Conservation (phyloP, 164 flowering plant species). For the Magnolia officinalis region DNA sequence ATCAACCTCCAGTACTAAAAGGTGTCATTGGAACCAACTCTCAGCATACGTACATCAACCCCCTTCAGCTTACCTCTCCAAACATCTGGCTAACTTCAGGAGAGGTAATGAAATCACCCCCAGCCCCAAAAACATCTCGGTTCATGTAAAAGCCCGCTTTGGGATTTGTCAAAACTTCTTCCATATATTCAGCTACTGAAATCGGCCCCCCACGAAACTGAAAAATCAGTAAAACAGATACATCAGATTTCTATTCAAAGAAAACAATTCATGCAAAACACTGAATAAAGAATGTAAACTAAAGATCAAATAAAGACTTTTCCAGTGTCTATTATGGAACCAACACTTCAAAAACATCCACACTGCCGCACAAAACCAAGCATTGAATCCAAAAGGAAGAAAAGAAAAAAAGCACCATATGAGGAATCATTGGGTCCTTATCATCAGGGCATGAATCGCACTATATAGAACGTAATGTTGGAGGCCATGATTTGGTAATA, state of each 20-base stretch:
- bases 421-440: background rate
- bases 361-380: background rate
- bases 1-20: background rate
- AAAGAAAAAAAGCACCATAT: no score
- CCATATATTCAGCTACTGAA: conserved; percentile 93
- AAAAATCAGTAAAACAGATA: conserved; percentile 5
- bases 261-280: background rate
- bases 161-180: conserved; percentile 92
- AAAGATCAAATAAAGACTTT: background rate
- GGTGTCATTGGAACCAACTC: background rate
- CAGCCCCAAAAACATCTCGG: conserved; percentile 89
- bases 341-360: background rate
- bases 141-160: conserved; percentile 88
- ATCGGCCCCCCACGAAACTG: conserved; percentile 98
- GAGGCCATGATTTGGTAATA: no score
- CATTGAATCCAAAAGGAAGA: background rate
- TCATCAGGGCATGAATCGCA: background rate
- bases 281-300: background rate
- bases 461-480: no score
- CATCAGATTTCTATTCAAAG: background rate
- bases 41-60: background rate
- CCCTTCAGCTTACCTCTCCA: conserved; percentile 66
- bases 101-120: conserved; percentile 93
- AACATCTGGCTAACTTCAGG: conserved; percentile 99
- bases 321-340: background rate